phyloP scores from a whole-genome alignment of 1,139 yeast genomes.

The Debaryomycetaceae sp. region DNA sequence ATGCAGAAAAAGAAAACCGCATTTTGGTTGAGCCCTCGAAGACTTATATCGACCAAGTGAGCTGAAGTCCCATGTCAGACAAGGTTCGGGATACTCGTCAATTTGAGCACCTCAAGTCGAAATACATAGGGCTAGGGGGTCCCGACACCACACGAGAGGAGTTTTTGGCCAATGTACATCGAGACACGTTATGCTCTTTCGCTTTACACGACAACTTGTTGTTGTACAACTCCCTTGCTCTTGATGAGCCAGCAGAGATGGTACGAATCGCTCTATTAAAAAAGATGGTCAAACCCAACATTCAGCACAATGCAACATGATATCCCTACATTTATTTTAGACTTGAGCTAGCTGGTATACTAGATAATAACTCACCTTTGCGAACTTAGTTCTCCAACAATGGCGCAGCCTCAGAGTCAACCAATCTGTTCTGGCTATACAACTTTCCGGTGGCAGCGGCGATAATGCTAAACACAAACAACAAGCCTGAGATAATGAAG shows the following conservation, averaged over 20 bases:
- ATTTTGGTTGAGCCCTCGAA: no score
- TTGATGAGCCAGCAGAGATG: conserved; percentile 48
- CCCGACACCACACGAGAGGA: conserved; percentile 56
- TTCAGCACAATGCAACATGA: neutral
- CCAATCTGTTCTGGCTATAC: conserved; percentile 4
- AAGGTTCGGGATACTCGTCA: conserved; percentile 62
- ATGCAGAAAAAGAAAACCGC: no score
- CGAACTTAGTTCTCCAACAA: conserved; percentile 13
- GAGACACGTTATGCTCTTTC: conserved; percentile 72
- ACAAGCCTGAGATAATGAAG: conserved; percentile 53
- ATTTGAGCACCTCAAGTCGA: conserved; percentile 55
- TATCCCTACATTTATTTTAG: neutral
- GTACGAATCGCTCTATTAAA: conserved; percentile 52
- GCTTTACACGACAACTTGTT: conserved; percentile 66
- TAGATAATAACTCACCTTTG: neutral
- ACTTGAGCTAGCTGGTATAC: neutral
- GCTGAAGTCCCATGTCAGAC: conserved; percentile 47
- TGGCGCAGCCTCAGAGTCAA: conserved; percentile 20
- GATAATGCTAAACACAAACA: conserved; percentile 45
- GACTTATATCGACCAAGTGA: neutral
- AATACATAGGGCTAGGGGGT: conserved; percentile 69
- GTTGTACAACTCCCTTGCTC: conserved; percentile 62
- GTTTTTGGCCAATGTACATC: conserved; percentile 49
- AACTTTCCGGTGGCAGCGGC: conserved; percentile 30
- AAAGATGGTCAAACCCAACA: conserved; percentile 48